Evolutionary conservation across 768 basidiomycete species (phyloP), one percentile per base, ranked within the genome.

Genomic region (Tylopilus subfusipes): DNA sequence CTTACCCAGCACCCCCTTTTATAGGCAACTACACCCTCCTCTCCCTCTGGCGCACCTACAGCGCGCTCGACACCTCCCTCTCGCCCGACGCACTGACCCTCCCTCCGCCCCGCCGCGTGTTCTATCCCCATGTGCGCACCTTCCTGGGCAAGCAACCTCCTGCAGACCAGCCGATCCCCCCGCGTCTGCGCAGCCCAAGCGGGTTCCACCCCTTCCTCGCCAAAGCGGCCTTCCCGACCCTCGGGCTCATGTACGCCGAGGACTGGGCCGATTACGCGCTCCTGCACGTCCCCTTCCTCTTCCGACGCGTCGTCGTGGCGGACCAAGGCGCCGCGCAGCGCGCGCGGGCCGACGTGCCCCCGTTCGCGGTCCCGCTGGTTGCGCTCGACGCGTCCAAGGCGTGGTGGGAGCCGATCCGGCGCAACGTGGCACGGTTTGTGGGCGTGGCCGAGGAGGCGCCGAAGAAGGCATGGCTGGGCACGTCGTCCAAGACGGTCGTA

Each of bases 241-340:
- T 88, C 57, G 81, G 77, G 2, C 70, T 85, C 48, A 79, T 88
- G 73, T 92, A 85, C 67, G 54, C 74, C 18, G 80, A 85, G 54
- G 92, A 94, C 63, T 93, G 90, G 82, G 75, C 79, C 44, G 93
- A 95, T 69, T 85, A 86, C 60, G 76, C 79, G 34, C 76, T 79
- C 53, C 81, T 90, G 62, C 75, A 77, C 19, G 77, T 83, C 18
- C 88, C 93, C 0, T 92, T 85, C 66, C 62, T 93, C 18, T 72
- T 91, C 50, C 86, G 89, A 59, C 84, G 90, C 12, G 74, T 90
- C 13, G 82, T 96, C 30, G 72, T 97, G 31, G 85, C 84, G 0
- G 92, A 95, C 63, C 75, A 85, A 43, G 78, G 81, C n/a, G 88
- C 86, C 0, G 85, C 90, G 0, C 71, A 68, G 46, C 71, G 75